Base-by-base conservation (phyloP, 805 yeast species). In the Lipomyces starkeyi region DNA sequence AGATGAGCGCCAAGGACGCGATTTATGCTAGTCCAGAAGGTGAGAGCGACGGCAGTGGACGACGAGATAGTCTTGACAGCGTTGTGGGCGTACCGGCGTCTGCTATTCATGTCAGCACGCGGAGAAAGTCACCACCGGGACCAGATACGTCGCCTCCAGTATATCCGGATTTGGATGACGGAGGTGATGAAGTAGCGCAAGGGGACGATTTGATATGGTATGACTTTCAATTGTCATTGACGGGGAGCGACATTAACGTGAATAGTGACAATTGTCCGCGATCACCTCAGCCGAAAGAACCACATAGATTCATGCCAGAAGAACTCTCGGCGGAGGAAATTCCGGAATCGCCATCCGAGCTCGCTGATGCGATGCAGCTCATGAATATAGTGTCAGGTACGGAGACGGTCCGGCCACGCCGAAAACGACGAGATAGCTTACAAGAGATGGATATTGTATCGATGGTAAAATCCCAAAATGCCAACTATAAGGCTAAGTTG, bases 381-480 rank as follows among this genome's bases (percentile, higher is more conserved):
- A 61, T n/a, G 9, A 22, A 29, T 29, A 47, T 59, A n/a, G 17
- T 40, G n/a, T 25, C 58, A 40, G 62, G 62, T n/a, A 61, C 25
- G 22, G 37, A 25, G 9, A 53, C 66, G 3, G 34, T 57, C 29
- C 56, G 62, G 58, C 59, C 66, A n/a, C 65, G 72, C n/a, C 58
- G 72, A 58, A 66, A 40, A 47, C 59, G 72, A 22, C 59, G 72
- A 5, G 72, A 69, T 52, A 69, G 72, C 34, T 27, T 66, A 34
- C 68, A 67, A n/a, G 71, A 68, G 32, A 55, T 62, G 22, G 72
- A 69, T 55, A 61, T 66, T n/a, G 61, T 69, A 17, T 60, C 71
- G 14, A 34, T 64, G 32, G 61, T 69, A 34, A 66, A 66, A 58
- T 4, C 59, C 9, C 72, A 69, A 34, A 69, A 52, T 35, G 53